Base-by-base conservation (phyloP, 2,329 filamentous ascomycete species). In the Aureobasidium sp. region DNA sequence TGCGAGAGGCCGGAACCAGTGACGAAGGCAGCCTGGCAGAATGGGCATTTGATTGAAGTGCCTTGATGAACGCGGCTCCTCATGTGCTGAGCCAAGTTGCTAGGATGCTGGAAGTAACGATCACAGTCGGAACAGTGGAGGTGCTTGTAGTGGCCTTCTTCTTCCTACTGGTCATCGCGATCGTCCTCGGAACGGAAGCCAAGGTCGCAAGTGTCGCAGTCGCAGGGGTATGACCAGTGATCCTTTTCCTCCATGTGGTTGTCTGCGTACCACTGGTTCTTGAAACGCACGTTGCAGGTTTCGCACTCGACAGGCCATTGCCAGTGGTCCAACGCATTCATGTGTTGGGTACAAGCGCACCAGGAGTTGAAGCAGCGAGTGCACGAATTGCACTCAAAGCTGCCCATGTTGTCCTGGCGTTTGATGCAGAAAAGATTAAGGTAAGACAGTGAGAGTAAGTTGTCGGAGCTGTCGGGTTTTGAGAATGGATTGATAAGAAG, bases 41-140 rank as follows among this genome's bases (percentile, higher is more conserved):
- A 86, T 0, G 80, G 83, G 54, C 84, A 88, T 0, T 43, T 0
- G 8, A 84, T 68, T 1, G 68, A 68, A 0, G 50, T 61, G 58
- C 78, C 77, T 0, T 73, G 73, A 65, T 87, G 84, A 47, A 69
- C 66, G 5, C 71, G 71, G 0, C 82, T 85, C 27, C 79, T 79
- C 2, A 81, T 71, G 63, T 87, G 84, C 82, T 85, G 61, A 23
- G 21, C 54, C n/a, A 65, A 21, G 29, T 67, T 69, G 45, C 74
- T 73, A 31, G 65, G 64, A 51, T 65, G 73, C 3, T 65, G 7
- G 45, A 75, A 75, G 1, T 50, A 50, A 6, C 64, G 64, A 2
- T 69, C 58, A 59, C 74, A 76, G 4, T 40, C 37, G 5, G 49
- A 42, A 60, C 70, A 74, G 62, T 74, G 73, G 53, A 67, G 63